Conservation (phyloP, 1,139 yeast species). For the Blastobotrys elegans region DNA sequence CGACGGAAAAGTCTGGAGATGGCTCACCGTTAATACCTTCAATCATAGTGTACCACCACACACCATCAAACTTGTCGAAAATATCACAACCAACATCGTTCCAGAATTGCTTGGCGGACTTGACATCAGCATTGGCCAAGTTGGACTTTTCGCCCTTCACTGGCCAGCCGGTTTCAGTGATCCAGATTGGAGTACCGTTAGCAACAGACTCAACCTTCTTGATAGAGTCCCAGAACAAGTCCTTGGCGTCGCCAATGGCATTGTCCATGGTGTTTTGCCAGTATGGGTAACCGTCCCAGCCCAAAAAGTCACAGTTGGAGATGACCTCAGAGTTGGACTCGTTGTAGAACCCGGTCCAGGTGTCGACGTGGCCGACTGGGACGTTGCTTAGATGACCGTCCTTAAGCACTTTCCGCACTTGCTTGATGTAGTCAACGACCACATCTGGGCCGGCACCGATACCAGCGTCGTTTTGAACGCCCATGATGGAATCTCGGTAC, state of each 20-base stretch:
- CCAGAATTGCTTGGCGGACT: conserved; percentile 25
- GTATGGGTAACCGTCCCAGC: conserved; percentile 25
- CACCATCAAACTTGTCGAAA: conserved; percentile 18
- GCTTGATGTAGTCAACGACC: conserved; percentile 59
- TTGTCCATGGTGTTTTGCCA: conserved; percentile 27
- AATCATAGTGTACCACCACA: conserved; percentile 25
- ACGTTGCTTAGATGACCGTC: conserved; percentile 19
- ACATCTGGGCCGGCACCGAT: conserved; percentile 59
- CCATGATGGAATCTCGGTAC: conserved; percentile 53
- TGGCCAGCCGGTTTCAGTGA: conserved; percentile 82
- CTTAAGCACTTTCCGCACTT: conserved; percentile 51
- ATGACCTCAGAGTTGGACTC: conserved; percentile 23
- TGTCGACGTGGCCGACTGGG: conserved; percentile 25
- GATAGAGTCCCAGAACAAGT: conserved; percentile 19
- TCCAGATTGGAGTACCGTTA: conserved; percentile 70
- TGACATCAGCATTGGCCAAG: conserved; percentile 19
- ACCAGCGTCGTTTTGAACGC: conserved; percentile 26
- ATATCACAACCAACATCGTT: conserved; percentile 25
- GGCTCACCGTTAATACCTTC: conserved; percentile 20
- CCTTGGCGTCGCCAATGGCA: conserved; percentile 20
- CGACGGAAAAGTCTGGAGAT: conserved; percentile 23
- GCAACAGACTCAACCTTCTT: conserved; percentile 20
- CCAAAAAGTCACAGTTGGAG: conserved; percentile 21
- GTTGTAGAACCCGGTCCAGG: conserved; percentile 28
- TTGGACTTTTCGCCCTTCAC: conserved; percentile 20